Evolutionary conservation across 192 early-diverging fungal genomes (phyloP).

Genomic region (Entophlyctis helioformis): DNA sequence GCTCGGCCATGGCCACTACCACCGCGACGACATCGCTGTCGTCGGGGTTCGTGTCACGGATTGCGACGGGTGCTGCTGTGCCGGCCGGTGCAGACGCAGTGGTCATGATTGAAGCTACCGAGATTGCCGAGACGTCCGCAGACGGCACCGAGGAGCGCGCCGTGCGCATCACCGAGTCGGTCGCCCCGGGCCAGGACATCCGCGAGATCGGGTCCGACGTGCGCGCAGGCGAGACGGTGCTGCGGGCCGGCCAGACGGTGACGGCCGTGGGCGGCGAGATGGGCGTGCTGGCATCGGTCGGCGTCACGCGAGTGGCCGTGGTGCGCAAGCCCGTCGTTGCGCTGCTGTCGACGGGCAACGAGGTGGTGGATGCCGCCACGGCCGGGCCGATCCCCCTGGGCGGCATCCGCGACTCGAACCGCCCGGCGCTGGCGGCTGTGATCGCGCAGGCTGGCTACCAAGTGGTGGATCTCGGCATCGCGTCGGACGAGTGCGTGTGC

Average conservation of each 20-base stretch:
- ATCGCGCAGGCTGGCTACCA: conserved; percentile 47
- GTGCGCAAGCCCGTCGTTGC: conserved; percentile 48
- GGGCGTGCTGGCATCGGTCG: conserved; percentile 70
- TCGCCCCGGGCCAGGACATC: conserved; percentile 47
- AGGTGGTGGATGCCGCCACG: conserved; percentile 49
- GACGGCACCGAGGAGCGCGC: conserved; percentile 47
- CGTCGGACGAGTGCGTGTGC: conserved; percentile 42
- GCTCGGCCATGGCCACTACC: too few species aligned
- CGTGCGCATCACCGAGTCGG: conserved; percentile 30
- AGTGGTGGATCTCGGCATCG: conserved; percentile 62
- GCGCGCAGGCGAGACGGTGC: conserved; percentile 43
- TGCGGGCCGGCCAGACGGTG: conserved; percentile 41
- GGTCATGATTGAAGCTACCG: conserved; percentile 95
- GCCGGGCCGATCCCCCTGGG: conserved; percentile 32
- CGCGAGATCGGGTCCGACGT: conserved; percentile 73
- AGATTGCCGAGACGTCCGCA: conserved; percentile 38
- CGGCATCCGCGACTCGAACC: conserved; percentile 75
- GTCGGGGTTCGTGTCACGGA: too few species aligned
- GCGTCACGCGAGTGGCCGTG: conserved; percentile 20
- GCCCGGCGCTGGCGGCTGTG: conserved; percentile 60
- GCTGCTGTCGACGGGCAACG: conserved; percentile 83
- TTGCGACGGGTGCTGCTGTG: conserved; percentile 82
- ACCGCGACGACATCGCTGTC: conserved; percentile 22
- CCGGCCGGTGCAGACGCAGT: conserved; percentile 76
- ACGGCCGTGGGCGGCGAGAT: conserved; percentile 71